Base-by-base conservation (phyloP, 1,284 basidiomycete species). In the Xerocomus cyaneibrunnescens region DNA sequence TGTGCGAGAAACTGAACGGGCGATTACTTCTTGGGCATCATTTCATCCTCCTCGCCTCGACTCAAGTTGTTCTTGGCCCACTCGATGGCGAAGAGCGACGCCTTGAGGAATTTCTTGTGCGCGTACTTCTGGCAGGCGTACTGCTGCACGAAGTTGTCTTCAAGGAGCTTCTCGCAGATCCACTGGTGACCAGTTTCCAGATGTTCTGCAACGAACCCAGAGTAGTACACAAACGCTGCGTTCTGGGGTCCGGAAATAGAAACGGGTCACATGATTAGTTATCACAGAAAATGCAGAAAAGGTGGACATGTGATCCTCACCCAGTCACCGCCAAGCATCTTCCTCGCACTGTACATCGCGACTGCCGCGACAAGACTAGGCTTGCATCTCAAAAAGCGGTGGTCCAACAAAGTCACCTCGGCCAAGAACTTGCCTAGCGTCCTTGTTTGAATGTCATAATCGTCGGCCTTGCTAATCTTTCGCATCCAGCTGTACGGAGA, bases 401-500 rank as follows among this genome's bases (percentile, higher is more conserved):
- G 75, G 70, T 99, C 96, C 54, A 99, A 77, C 47, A 99, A 77
- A 8, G 94, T 97, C 42, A 97, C 91, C 73, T 99, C 97, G 67
- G 95, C 96, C 68, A 99, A 74, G 79, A 98, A 99, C 73, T 99
- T 99, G 78, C 92, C 89, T 51, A 99, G 76, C 12, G 97, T 99
- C 54, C 97, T 80, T 7, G 96, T 99, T 71, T 98, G 96, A 62
- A 99, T 89, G 69, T 99, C 94, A 70, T 99, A 99, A 73, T 98
- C 92, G 74, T 99, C 97, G 25, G 97, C 97, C 73, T 96, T 98
- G 77, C 92, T 96, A 72, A 99, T 99, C 64, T 89, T 88, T 58
- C 97, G 86, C 77, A 99, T 94, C 97, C 97, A 99, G 68, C 92
- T 95, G 76, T 99, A 99, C 2, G 97, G 97, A 42, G 96, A 97